Evolutionary conservation across 345 rosid genomes (phyloP).

Genomic region (Salix brachista): DNA sequence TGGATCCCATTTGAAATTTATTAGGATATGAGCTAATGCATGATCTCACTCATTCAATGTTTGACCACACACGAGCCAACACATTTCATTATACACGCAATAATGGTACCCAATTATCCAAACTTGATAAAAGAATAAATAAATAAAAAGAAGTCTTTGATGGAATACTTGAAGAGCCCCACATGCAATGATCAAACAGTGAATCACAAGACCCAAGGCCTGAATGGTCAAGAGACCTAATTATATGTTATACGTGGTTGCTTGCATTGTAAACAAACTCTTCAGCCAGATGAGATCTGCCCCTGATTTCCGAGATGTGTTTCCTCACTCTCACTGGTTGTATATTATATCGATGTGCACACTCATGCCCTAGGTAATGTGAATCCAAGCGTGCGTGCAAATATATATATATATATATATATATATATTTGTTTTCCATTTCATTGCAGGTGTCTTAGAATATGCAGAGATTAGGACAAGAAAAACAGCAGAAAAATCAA

Average conservation of each 20-base stretch:
- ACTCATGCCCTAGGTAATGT: not conserved
- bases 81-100: no score
- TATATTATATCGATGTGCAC: not conserved
- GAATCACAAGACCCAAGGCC: not conserved
- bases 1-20: no score
- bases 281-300: conserved; percentile 13
- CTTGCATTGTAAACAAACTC: conserved; percentile 10
- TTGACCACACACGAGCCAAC: not conserved
- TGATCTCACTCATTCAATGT: not conserved
- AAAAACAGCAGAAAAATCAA: not conserved
- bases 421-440: no score
- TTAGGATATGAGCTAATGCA: not conserved
- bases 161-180: not conserved
- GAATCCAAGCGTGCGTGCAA: not conserved
- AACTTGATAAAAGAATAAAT: no score
- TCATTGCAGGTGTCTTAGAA: not conserved
- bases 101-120: not conserved
- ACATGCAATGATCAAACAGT: not conserved
- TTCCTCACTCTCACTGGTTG: not conserved
- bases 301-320: conserved; percentile 25
- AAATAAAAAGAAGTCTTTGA: not conserved
- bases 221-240: conserved; percentile 10
- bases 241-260: not conserved
- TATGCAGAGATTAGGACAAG: not conserved
- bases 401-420: no score